Percentiles rank a stretch among this genome's conserved stretches.
Evolutionary conservation across 2,329 filamentous ascomycete species (phyloP).

Genomic region (Zalaria sp.): DNA sequence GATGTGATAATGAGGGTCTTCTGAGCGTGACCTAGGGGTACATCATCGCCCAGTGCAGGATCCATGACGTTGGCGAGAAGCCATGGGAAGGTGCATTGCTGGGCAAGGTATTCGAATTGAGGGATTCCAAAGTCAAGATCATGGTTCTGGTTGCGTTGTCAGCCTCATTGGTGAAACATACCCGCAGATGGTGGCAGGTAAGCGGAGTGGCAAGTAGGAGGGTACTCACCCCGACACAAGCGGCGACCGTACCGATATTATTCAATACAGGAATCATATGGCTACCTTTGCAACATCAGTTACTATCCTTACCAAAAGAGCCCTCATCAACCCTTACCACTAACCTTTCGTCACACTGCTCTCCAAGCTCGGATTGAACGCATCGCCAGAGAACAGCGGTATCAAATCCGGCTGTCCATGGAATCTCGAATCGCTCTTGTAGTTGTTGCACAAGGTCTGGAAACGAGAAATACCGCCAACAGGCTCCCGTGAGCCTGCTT

Average conservation of each 20-base stretch:
- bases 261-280: constrained; percentile 87
- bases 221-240: constrained; percentile 61
- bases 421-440: constrained; percentile 49
- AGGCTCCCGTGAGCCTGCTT: constrained; percentile 61
- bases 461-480: constrained; percentile 72
- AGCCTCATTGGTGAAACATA: not conserved
- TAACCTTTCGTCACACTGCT: constrained; percentile 75
- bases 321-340: constrained; percentile 1
- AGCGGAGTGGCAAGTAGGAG: not conserved
- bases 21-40: constrained; percentile 61
- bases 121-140: constrained; percentile 83
- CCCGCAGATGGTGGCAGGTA: not conserved
- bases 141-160: constrained; percentile 51
- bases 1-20: constrained; percentile 65
- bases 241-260: constrained; percentile 58
- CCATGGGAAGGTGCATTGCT: constrained; percentile 76
- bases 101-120: constrained; percentile 60
- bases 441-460: constrained; percentile 63
- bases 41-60: constrained; percentile 59
- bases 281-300: constrained; percentile 31
- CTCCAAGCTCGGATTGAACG: constrained; percentile 82
- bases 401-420: constrained; percentile 50
- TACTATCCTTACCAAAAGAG: not conserved
- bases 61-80: constrained; percentile 79
- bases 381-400: constrained; percentile 82